A percentile compares a stretch with the other conserved stretches of the same genome.
Conservation (phyloP, 2,329 filamentous ascomycete genomes). For the Dothistroma pini region DNA sequence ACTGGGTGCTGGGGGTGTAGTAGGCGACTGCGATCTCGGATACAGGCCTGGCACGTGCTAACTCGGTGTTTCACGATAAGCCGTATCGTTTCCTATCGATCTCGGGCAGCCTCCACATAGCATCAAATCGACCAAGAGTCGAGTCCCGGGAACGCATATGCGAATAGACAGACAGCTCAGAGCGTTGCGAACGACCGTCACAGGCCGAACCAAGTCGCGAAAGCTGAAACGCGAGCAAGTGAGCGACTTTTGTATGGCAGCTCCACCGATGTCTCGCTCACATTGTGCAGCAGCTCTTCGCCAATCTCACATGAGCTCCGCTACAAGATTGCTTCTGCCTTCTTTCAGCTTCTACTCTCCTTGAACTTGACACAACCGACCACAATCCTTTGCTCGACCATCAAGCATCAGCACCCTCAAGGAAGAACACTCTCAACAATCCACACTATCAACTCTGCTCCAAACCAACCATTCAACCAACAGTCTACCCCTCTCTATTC, state of each 20-base stretch:
- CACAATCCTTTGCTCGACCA: background rate
- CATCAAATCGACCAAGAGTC: background rate
- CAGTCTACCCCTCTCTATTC: background rate
- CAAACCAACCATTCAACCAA: background rate
- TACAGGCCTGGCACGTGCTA: too few species aligned
- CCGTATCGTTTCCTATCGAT: too few species aligned
- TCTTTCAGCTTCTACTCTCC: background rate
- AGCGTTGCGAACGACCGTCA: background rate
- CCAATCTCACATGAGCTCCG: constrained; percentile 1
- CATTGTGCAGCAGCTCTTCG: background rate
- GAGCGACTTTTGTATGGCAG: background rate
- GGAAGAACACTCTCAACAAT: too few species aligned
- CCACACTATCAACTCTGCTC: background rate
- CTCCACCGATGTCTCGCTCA: background rate
- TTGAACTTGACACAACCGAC: background rate
- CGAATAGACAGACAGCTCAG: background rate
- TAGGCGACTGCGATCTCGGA: too few species aligned
- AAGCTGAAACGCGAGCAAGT: background rate
- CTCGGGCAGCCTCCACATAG: too few species aligned
- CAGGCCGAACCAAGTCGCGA: background rate
- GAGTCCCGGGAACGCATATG: background rate
- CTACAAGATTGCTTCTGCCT: background rate
- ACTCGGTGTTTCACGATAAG: too few species aligned
- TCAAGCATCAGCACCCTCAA: background rate
- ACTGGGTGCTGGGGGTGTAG: too few species aligned